These are phyloP conservation scores for Cordyceps fumosorosea DNA, from an alignment of 2,329 filamentous ascomycete species.

Conservation along the genomic window DNA sequence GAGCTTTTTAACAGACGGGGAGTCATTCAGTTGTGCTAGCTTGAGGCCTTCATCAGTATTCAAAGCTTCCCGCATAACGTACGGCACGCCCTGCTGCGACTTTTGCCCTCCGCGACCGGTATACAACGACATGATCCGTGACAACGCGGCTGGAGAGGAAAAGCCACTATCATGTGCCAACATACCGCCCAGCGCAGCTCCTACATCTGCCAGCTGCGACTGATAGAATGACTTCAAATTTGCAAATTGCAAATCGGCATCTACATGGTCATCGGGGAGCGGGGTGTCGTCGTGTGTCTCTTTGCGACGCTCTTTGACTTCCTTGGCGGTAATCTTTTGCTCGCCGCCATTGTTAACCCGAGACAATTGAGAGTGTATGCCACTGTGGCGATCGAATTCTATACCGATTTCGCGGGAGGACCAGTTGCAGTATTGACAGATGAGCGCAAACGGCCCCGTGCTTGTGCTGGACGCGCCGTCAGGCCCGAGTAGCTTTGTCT, in stretches of 20 bases:
- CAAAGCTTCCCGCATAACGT: conserved; percentile 75
- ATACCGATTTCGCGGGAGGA: conserved; percentile 83
- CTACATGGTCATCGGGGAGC: conserved; percentile 41
- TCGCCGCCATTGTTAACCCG: conserved; percentile 60
- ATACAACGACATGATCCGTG: conserved; percentile 88
- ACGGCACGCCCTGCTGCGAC: conserved; percentile 59
- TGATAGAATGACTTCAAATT: conserved; percentile 77
- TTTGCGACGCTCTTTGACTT: conserved; percentile 45
- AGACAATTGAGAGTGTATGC: conserved; percentile 73
- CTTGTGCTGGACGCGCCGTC: conserved; percentile 28
- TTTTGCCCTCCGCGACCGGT: conserved; percentile 58
- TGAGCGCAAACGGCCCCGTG: conserved; percentile 63
- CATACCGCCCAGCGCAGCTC: conserved; percentile 44
- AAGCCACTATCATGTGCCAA: conserved; percentile 43
- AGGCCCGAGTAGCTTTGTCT: conserved; percentile 37
- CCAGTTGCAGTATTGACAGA: conserved; percentile 91
- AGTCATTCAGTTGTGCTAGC: conserved; percentile 55
- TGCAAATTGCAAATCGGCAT: conserved; percentile 64
- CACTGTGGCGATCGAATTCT: conserved; percentile 81
- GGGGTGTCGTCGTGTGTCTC: conserved; percentile 33
- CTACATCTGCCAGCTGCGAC: conserved; percentile 62
- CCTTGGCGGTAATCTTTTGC: conserved; percentile 42
- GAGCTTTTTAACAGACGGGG: conserved; percentile 53
- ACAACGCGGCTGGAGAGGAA: conserved; percentile 72
- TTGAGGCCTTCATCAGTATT: conserved; percentile 65